A percentile compares a stretch with the other conserved stretches of the same genome.
Conservation (phyloP, 208 protist species). For the Phytomonas sp. region DNA sequence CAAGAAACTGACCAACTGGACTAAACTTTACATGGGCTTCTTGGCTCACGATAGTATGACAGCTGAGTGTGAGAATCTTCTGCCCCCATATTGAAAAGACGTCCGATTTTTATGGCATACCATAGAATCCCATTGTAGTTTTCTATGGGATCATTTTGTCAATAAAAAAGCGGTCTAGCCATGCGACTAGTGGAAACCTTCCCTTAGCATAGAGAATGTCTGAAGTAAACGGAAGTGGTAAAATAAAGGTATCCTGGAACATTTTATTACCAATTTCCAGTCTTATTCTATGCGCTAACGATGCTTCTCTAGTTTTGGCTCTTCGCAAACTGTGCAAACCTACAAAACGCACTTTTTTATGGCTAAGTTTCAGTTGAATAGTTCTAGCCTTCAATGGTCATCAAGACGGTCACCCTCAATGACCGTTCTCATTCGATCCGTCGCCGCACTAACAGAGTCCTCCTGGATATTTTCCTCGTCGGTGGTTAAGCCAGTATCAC, state of each 20-base stretch:
- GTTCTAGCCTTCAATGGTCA: neutral
- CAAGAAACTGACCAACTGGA: conserved; percentile 16
- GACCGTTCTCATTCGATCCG: conserved; percentile 28
- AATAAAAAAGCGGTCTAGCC: neutral
- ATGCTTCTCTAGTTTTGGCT: neutral
- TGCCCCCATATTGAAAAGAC: conserved; percentile 94
- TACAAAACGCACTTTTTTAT: neutral
- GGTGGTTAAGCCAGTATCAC: neutral
- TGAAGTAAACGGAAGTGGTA: neutral
- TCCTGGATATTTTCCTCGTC: conserved; percentile 6
- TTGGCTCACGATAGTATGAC: conserved; percentile 10
- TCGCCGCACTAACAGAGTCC: conserved; percentile 26
- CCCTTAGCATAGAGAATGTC: neutral
- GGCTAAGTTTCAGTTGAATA: neutral
- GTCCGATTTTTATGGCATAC: conserved; percentile 2
- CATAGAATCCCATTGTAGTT: neutral
- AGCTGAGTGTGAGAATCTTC: conserved; percentile 91
- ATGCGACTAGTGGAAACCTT: neutral
- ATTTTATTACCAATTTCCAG: neutral
- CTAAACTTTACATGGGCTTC: neutral
- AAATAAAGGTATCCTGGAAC: neutral
- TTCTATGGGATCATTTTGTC: neutral
- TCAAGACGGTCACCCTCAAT: neutral
- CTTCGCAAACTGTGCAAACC: neutral
- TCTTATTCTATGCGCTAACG: neutral